Evolutionary conservation across 805 yeast genomes (phyloP).

Genomic region (Kuraishia ogatae): DNA sequence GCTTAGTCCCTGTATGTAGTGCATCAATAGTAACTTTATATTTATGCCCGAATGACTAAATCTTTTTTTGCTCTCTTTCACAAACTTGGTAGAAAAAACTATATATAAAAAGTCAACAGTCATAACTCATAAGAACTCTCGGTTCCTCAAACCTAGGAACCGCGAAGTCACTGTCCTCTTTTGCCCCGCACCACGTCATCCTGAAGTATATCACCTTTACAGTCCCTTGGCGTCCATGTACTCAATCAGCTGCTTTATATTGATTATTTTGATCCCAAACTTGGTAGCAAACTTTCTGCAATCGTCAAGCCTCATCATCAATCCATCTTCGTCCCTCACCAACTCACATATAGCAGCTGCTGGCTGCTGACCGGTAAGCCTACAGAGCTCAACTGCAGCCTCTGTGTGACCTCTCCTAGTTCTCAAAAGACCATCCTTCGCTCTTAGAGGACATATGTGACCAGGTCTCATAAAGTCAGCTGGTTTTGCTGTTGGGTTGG

Average conservation of each 20-base stretch:
- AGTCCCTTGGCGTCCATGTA: conserved; percentile 28
- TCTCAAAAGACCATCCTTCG: conserved; percentile 75
- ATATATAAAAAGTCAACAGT: background rate
- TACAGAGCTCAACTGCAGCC: conserved; percentile 86
- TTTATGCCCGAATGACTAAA: background rate
- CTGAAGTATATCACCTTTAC: conserved; percentile 1
- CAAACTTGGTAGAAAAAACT: background rate
- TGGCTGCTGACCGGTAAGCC: conserved; percentile 67
- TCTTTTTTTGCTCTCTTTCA: background rate
- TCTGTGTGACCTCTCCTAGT: conserved; percentile 94
- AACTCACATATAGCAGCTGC: conserved; percentile 93
- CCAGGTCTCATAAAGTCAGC: conserved; percentile 85
- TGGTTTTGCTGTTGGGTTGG: conserved; percentile 47
- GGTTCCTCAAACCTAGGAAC: background rate
- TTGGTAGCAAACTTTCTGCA: conserved; percentile 62
- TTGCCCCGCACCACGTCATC: background rate
- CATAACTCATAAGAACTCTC: background rate
- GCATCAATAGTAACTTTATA: background rate
- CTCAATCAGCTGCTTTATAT: conserved; percentile 21
- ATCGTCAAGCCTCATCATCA: conserved; percentile 90
- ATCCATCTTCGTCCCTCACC: conserved; percentile 87
- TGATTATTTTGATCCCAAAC: conserved; percentile 36
- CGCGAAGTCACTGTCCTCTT: background rate
- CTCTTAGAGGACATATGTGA: conserved; percentile 87
- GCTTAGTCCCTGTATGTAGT: conserved; percentile 24